These are phyloP conservation scores for Sabuloglossum arenarium DNA, from an alignment of 495 filamentous ascomycete species.

Conservation along the genomic window DNA sequence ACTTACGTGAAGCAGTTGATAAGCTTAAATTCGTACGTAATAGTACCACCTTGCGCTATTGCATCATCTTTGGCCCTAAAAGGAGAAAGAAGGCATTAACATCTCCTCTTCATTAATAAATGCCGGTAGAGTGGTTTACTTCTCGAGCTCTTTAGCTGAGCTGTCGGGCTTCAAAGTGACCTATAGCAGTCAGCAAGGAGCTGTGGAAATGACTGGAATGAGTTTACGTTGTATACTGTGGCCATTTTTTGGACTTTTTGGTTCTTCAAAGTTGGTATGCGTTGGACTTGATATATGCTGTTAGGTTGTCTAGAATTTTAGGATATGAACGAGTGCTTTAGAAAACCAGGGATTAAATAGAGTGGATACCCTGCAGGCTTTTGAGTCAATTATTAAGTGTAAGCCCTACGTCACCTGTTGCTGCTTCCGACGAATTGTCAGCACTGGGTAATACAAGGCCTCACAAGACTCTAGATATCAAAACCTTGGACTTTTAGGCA, in stretches of 20 bases:
- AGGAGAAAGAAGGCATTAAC: not conserved
- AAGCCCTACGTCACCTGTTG: no score
- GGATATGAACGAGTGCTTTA: no score
- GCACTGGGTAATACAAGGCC: no score
- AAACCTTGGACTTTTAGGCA: no score
- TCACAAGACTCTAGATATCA: no score
- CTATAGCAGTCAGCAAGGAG: constrained; percentile 21
- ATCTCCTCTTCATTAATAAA: not conserved
- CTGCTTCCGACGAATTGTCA: no score
- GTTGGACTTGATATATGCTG: no score
- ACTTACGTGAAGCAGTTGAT: constrained; percentile 85
- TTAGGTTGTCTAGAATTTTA: no score
- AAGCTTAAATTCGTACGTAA: constrained; percentile 61
- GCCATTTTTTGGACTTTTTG: not conserved
- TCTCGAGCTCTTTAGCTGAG: constrained; percentile 36
- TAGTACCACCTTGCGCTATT: constrained; percentile 50
- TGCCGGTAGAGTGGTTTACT: constrained; percentile 19
- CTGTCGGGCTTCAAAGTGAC: constrained; percentile 56
- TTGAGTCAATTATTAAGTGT: no score
- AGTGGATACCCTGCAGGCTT: no score
- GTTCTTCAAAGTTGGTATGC: not conserved
- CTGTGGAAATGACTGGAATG: not conserved
- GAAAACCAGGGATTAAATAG: no score
- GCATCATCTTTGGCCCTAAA: constrained; percentile 51
- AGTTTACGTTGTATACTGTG: not conserved